Conservation (phyloP, 805 yeast species). For the Teunomyces lycoperdinae region DNA sequence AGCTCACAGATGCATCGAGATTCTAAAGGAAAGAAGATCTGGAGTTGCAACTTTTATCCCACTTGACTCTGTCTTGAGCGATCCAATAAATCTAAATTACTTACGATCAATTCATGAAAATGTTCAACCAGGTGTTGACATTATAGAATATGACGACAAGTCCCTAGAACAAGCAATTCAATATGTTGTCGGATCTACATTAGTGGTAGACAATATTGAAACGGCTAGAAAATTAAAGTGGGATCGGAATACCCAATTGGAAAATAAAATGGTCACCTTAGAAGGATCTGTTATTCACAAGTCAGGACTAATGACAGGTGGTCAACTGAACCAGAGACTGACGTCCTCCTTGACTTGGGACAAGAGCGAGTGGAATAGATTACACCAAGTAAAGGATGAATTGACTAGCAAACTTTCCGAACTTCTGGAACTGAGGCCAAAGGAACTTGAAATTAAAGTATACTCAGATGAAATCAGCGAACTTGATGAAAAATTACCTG, state of each 20-base stretch:
- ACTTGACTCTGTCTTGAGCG: conserved; percentile 63
- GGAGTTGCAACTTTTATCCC: conserved; percentile 91
- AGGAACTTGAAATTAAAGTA: conserved; percentile 53
- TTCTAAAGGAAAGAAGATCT: conserved; percentile 77
- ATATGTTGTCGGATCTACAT: conserved; percentile 74
- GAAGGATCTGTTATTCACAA: conserved; percentile 84
- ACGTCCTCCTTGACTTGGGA: conserved; percentile 58
- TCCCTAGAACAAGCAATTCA: conserved; percentile 72
- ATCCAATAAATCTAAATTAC: conserved; percentile 50
- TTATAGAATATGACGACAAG: conserved; percentile 63
- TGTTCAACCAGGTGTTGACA: conserved; percentile 71
- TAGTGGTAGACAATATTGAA: conserved; percentile 69
- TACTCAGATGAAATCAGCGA: conserved; percentile 54
- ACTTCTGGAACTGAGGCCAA: conserved; percentile 48
- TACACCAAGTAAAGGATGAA: conserved; percentile 51
- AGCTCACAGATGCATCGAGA: conserved; percentile 75
- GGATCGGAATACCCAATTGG: conserved; percentile 38
- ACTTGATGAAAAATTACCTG: conserved; percentile 40
- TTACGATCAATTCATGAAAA: conserved; percentile 51
- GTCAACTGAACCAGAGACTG: conserved; percentile 50
- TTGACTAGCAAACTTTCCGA: conserved; percentile 50
- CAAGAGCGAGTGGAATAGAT: conserved; percentile 57
- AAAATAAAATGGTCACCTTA: conserved; percentile 68
- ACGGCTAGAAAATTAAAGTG: conserved; percentile 74
- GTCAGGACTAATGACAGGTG: conserved; percentile 93